phyloP scores from a whole-genome alignment of 1,139 yeast genomes.

The Meyerozyma sp. region DNA sequence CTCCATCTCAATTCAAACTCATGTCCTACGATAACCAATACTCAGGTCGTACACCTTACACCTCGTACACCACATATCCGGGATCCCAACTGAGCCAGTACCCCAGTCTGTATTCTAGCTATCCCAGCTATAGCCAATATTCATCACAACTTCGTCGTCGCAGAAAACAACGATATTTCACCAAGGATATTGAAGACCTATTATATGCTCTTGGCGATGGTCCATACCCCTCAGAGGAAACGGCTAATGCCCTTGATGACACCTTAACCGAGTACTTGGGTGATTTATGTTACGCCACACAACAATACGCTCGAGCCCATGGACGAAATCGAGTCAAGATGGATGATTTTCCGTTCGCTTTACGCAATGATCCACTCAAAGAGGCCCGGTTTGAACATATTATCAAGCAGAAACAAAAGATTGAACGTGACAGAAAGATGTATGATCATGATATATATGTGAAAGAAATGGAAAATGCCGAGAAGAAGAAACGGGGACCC shows the following conservation, averaged over 20 bases:
- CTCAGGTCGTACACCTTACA: neutral
- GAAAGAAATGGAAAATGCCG: neutral
- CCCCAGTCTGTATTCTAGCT: constrained; percentile 1
- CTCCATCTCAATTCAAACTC: neutral
- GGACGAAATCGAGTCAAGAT: constrained; percentile 73
- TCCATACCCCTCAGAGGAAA: constrained; percentile 68
- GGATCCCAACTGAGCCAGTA: neutral
- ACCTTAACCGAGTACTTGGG: constrained; percentile 71
- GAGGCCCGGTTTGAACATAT: constrained; percentile 82
- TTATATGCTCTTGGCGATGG: constrained; percentile 87
- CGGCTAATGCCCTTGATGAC: constrained; percentile 78
- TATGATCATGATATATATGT: constrained; percentile 50
- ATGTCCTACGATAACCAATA: neutral
- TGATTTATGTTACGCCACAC: constrained; percentile 39
- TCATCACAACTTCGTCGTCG: constrained; percentile 13
- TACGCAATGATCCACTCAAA: constrained; percentile 77
- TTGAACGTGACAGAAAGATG: constrained; percentile 75
- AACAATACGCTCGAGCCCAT: constrained; percentile 35
- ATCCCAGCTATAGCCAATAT: constrained; percentile 1
- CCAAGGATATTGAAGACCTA: constrained; percentile 65
- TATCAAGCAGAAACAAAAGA: constrained; percentile 65
- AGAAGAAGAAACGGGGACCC: constrained; percentile 1
- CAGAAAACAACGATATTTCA: constrained; percentile 42
- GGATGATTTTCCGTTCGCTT: constrained; percentile 83
- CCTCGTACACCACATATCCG: neutral